Percentiles rank a stretch among this genome's conserved stretches.
Evolutionary conservation across 1,284 basidiomycete species (phyloP).

Genomic region (Farysia itapuensis): DNA sequence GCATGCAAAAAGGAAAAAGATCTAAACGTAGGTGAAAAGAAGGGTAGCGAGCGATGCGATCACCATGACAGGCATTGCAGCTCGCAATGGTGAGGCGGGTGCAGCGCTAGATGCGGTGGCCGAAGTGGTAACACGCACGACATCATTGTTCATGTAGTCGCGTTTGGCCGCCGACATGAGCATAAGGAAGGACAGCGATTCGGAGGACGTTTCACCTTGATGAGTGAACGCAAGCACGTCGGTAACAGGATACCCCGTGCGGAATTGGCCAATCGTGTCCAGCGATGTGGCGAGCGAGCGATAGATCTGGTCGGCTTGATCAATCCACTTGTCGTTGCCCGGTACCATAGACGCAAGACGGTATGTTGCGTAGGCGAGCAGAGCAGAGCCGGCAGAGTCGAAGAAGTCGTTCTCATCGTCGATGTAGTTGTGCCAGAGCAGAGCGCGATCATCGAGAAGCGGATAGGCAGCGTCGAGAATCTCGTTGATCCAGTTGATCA

Average conservation of each 20-base stretch:
- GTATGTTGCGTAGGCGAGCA: slow-evolving; percentile 51
- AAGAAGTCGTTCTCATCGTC: slow-evolving; percentile 40
- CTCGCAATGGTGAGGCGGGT: too few species aligned
- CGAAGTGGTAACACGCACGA: slow-evolving; percentile 9
- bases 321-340: slow-evolving; percentile 14
- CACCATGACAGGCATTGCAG: too few species aligned
- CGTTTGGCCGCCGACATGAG: slow-evolving; percentile 50
- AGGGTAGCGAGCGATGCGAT: too few species aligned
- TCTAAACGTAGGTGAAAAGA: too few species aligned
- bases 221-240: slow-evolving; percentile 45
- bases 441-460: slow-evolving; percentile 61
- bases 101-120: background rate
- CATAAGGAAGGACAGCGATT: slow-evolving; percentile 49
- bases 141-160: slow-evolving; percentile 39
- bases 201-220: slow-evolving; percentile 40
- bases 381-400: slow-evolving; percentile 47
- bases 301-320: slow-evolving; percentile 42
- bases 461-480: slow-evolving; percentile 73
- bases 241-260: slow-evolving; percentile 35
- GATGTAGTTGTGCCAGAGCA: slow-evolving; percentile 54
- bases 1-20: too few species aligned
- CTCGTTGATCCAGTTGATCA: slow-evolving; percentile 71
- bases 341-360: slow-evolving; percentile 48
- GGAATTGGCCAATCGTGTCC: slow-evolving; percentile 31
- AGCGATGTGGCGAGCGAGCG: slow-evolving; percentile 33